Evolutionary conservation across 257 asterid species (phyloP).

Genomic region (Ehretia macrophylla): DNA sequence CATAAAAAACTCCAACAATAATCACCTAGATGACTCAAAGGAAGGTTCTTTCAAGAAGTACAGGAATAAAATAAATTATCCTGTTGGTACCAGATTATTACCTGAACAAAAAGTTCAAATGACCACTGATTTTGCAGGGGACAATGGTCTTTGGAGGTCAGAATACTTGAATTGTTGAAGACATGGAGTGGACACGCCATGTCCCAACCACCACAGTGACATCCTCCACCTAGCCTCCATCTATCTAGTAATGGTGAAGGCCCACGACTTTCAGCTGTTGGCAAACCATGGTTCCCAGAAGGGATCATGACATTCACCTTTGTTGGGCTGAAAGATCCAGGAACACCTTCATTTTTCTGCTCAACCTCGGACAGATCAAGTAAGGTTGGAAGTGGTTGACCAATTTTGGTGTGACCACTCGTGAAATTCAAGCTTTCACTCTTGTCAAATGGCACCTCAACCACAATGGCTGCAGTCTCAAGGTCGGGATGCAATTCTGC

Average conservation of each 20-base stretch:
- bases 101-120: constrained; percentile 68
- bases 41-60: background rate
- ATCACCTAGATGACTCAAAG: too few species aligned
- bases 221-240: constrained; percentile 91
- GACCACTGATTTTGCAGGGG: constrained; percentile 38
- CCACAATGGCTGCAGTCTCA: constrained; percentile 70
- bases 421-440: constrained; percentile 61
- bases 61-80: background rate
- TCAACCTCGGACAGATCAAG: constrained; percentile 38
- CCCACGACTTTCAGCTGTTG: constrained; percentile 49
- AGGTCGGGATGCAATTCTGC: constrained; percentile 51
- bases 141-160: constrained; percentile 30
- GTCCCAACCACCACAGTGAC: constrained; percentile 99
- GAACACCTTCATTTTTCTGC: constrained; percentile 27
- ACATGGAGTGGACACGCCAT: constrained; percentile 80
- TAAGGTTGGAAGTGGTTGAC: constrained; percentile 31
- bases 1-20: too few species aligned
- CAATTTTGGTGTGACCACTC: constrained; percentile 34
- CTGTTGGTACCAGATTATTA: constrained; percentile 17
- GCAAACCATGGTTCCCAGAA: constrained; percentile 73
- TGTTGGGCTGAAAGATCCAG: too few species aligned
- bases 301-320: constrained; percentile 79
- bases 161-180: constrained; percentile 39
- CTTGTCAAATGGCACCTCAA: constrained; percentile 67
- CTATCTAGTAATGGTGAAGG: constrained; percentile 80